Evolutionary conservation across 2,329 filamentous ascomycete species (phyloP), one percentile per base, ranked within the genome.

Genomic region (Aphanocladium album): DNA sequence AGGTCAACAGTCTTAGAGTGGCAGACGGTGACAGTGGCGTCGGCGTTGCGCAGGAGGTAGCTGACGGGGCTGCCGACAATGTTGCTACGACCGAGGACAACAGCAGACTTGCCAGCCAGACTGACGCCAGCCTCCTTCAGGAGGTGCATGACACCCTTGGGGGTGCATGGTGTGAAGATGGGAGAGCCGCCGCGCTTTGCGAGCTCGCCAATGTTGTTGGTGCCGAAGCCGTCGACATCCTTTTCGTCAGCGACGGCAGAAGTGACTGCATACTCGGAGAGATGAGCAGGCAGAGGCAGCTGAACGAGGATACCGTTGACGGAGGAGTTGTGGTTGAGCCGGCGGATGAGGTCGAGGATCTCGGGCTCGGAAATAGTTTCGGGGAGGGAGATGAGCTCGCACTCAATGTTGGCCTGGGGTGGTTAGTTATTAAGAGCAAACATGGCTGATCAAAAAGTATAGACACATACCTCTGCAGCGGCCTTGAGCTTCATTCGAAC

Each of bases 401-500:
- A 97, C 64, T 84, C 82, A 72, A 99, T 97, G 71, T 91, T 91
- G 71, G 93, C 92, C 90, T 93, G 55, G 25, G 53, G 9, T 17
- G 16, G 23, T 45, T 39, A 37, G 37, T n/a, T 25, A 3, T 21
- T 37, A 2, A 4, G 6, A 16, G 52, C 2, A 41, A 14, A 27
- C 3, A 50, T 6, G 4, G n/a, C n/a, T 12, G 2, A 3, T 27
- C 55, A 12, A 3, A 37, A 7, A 11, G 5, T 54, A 23, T 57
- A 11, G 23, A 25, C 27, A 41, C 78, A 68, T 79, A 92, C 90
- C 83, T 98, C 95, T 74, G 90, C 82, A 62, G 95, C 95, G 66
- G 95, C 95, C 83, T 97, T 99, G 71, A 97, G 80, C 81, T 99
- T 99, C 95, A 99, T 99, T 78, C 93, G 93, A 77, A 99, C 93